Evolutionary conservation across 2,329 filamentous ascomycete species (phyloP).

Genomic region (Bipolaris zeicola): DNA sequence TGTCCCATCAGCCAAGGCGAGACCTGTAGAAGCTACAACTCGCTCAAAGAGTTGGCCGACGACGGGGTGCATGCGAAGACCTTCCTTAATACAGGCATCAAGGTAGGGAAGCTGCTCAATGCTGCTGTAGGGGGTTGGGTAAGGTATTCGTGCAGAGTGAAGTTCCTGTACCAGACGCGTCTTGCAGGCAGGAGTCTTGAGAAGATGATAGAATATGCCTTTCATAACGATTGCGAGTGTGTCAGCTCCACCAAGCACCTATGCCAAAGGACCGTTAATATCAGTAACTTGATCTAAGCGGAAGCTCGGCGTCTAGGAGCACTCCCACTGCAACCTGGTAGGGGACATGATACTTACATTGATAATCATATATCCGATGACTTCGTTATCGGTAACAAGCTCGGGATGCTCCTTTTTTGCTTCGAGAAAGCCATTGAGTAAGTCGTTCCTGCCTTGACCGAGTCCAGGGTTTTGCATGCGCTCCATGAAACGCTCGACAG

Average conservation of each 20-base stretch:
- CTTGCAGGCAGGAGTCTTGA: slow-evolving; percentile 28
- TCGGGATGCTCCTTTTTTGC: slow-evolving; percentile 23
- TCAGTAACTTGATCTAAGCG: background rate
- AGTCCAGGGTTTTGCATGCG: slow-evolving; percentile 24
- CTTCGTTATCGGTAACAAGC: slow-evolving; percentile 36
- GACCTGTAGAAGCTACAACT: slow-evolving; percentile 31
- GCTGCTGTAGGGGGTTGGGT: slow-evolving; percentile 23
- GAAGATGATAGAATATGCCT: slow-evolving; percentile 34
- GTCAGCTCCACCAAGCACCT: slow-evolving; percentile 42
- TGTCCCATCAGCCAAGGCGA: slow-evolving; percentile 27
- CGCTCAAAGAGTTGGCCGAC: slow-evolving; percentile 42
- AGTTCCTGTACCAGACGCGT: slow-evolving; percentile 34
- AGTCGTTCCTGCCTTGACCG: slow-evolving; percentile 28
- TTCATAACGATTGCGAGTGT: slow-evolving; percentile 35
- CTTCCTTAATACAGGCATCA: slow-evolving; percentile 56
- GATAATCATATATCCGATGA: slow-evolving; percentile 42
- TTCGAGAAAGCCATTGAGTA: slow-evolving; percentile 29
- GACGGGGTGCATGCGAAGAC: slow-evolving; percentile 52
- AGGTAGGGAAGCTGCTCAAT: slow-evolving; percentile 50
- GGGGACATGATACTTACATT: slow-evolving; percentile 24
- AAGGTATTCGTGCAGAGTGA: slow-evolving; percentile 20
- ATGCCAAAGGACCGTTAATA: background rate
- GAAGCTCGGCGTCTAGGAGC: background rate
- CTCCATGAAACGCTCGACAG: slow-evolving; percentile 28
- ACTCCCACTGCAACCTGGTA: background rate